Conservation (phyloP, 1,284 basidiomycete genomes). For the Agroathelia rolfsii region DNA sequence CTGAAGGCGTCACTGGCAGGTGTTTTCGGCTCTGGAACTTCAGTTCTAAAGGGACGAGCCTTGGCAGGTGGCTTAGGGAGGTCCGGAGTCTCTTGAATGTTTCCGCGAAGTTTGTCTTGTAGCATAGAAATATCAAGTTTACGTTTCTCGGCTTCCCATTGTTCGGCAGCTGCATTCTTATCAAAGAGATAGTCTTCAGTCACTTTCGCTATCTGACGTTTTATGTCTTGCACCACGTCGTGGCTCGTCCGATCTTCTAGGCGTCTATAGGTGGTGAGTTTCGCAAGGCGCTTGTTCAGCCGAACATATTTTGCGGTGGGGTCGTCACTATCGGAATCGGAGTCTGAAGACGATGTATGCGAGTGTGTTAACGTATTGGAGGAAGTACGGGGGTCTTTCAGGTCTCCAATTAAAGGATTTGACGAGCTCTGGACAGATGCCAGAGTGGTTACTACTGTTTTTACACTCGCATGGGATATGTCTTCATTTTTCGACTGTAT, state of each 20-base stretch:
- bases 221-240: conserved; percentile 35
- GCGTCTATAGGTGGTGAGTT: conserved; percentile 25
- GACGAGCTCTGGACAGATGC: too few relatives aligned
- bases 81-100: conserved; percentile 5
- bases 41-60: conserved; percentile 16
- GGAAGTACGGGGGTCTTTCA: too few relatives aligned
- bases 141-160: conserved; percentile 47
- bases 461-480: too few relatives aligned
- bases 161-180: conserved; percentile 53
- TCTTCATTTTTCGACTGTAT: too few relatives aligned
- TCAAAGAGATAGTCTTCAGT: conserved; percentile 72
- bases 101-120: conserved; percentile 43
- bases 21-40: too few relatives aligned
- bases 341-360: conserved; percentile 18
- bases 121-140: conserved; percentile 42
- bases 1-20: conserved; percentile 37
- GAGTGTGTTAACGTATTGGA: too few relatives aligned
- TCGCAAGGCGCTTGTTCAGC: conserved; percentile 45
- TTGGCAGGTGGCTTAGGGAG: conserved; percentile 11
- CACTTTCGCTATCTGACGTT: conserved; percentile 42
- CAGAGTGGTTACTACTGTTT: too few relatives aligned
- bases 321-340: conserved; percentile 35
- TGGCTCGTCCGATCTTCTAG: conserved; percentile 27
- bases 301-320: conserved; percentile 55
- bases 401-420: too few relatives aligned